These are phyloP conservation scores for Saccharomyces hybrid DNA, from an alignment of 1,139 yeast species.

Conservation along the genomic window DNA sequence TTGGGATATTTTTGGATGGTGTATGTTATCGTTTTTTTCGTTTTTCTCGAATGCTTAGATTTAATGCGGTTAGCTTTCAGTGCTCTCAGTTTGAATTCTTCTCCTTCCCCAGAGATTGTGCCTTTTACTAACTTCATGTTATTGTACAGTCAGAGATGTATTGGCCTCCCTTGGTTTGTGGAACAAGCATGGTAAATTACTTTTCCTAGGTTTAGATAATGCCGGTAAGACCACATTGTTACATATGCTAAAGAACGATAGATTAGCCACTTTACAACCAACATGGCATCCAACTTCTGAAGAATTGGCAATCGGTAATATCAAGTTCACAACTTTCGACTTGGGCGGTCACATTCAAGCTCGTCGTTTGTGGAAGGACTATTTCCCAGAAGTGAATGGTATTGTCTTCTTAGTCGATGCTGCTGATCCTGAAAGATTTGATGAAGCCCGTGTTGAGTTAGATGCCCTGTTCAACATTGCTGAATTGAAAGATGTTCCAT, in stretches of 20 bases:
- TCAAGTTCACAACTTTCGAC: slow-evolving; percentile 94
- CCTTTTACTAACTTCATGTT: not conserved
- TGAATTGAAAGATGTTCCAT: slow-evolving; percentile 83
- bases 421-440: slow-evolving; percentile 91
- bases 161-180: slow-evolving; percentile 89
- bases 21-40: slow-evolving; percentile 16
- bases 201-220: slow-evolving; percentile 92
- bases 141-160: slow-evolving; percentile 66
- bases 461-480: slow-evolving; percentile 89
- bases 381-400: slow-evolving; percentile 98
- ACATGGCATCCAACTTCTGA: slow-evolving; percentile 98
- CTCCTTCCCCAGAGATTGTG: not conserved
- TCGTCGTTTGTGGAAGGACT: slow-evolving; percentile 98
- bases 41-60: slow-evolving; percentile 1
- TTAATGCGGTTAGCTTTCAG: not conserved
- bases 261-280: slow-evolving; percentile 95
- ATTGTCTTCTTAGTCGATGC: slow-evolving; percentile 95
- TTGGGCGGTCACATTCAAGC: slow-evolving; percentile 98
- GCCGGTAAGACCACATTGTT: slow-evolving; percentile 97
- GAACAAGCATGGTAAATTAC: slow-evolving; percentile 95
- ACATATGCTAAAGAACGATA: slow-evolving; percentile 94
- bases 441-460: slow-evolving; percentile 89
- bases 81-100: not conserved
- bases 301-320: slow-evolving; percentile 93
- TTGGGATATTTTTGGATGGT: slow-evolving; percentile 33